Percentiles rank a stretch among this genome's conserved stretches.
Evolutionary conservation across 2,329 filamentous ascomycete species (phyloP).

Genomic region (Ceratocystis diversiconidia): DNA sequence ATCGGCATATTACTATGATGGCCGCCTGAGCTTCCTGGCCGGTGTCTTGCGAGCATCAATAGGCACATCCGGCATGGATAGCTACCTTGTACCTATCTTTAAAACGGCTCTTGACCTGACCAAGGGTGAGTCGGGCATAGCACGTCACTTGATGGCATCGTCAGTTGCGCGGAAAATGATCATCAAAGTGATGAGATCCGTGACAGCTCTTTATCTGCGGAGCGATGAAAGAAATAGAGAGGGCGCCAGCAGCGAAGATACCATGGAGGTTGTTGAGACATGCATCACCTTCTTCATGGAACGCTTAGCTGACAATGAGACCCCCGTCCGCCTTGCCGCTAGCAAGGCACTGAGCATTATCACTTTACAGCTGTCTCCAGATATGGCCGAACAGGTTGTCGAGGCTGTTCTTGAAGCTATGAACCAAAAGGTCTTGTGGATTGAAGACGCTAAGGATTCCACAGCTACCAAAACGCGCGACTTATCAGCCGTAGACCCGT

Average conservation of each 20-base stretch:
- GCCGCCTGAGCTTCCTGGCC: slow-evolving; percentile 64
- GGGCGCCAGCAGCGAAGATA: slow-evolving; percentile 28
- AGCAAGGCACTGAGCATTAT: slow-evolving; percentile 87
- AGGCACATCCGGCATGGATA: slow-evolving; percentile 59
- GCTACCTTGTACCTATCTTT: slow-evolving; percentile 53
- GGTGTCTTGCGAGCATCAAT: slow-evolving; percentile 55
- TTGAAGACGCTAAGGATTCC: slow-evolving; percentile 26
- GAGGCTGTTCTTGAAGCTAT: slow-evolving; percentile 67
- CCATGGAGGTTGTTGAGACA: slow-evolving; percentile 54
- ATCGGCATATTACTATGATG: slow-evolving; percentile 62
- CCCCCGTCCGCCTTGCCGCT: slow-evolving; percentile 75
- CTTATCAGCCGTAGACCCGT: slow-evolving; percentile 60
- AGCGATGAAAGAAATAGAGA: slow-evolving; percentile 26
- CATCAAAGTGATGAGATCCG: slow-evolving; percentile 70
- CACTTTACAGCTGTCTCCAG: slow-evolving; percentile 60
- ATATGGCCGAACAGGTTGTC: slow-evolving; percentile 76
- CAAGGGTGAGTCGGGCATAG: slow-evolving; percentile 33
- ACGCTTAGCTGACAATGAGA: slow-evolving; percentile 71
- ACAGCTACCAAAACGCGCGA: slow-evolving; percentile 35
- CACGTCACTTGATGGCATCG: slow-evolving; percentile 48
- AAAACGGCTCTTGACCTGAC: slow-evolving; percentile 46
- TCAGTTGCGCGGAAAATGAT: slow-evolving; percentile 68
- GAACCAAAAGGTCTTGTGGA: slow-evolving; percentile 42
- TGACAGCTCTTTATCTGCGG: slow-evolving; percentile 49
- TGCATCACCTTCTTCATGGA: slow-evolving; percentile 72